These are phyloP conservation scores for Penicillium mononematosum DNA, from an alignment of 495 filamentous ascomycete species.

Conservation along the genomic window DNA sequence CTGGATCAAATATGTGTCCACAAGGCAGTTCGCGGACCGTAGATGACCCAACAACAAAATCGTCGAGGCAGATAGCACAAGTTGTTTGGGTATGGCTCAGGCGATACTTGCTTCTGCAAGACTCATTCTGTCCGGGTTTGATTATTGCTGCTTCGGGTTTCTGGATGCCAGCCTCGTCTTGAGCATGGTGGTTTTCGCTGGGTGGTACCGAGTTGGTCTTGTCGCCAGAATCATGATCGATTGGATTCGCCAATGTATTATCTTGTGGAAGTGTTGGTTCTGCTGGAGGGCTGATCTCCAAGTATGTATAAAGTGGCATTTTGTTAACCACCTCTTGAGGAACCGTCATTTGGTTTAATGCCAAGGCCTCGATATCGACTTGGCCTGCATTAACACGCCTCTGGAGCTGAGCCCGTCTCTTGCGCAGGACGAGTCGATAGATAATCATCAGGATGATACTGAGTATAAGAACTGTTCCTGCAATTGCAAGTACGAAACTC, in stretches of 20 bases:
- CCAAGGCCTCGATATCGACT: slow-evolving; percentile 75
- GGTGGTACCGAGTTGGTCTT: slow-evolving; percentile 3
- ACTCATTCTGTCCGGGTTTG: slow-evolving; percentile 1
- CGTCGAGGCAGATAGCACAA: slow-evolving; percentile 84
- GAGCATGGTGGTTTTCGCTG: slow-evolving; percentile 5
- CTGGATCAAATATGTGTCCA: slow-evolving; percentile 85
- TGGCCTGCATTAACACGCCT: slow-evolving; percentile 71
- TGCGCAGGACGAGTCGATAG: slow-evolving; percentile 73
- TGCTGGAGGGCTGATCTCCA: slow-evolving; percentile 34
- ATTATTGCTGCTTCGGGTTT: slow-evolving; percentile 23
- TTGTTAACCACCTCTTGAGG: slow-evolving; percentile 64
- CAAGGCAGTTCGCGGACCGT: slow-evolving; percentile 82
- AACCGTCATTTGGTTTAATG: slow-evolving; percentile 72
- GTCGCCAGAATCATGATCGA: slow-evolving; percentile 9
- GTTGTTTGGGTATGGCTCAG: slow-evolving; percentile 49
- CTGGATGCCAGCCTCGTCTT: slow-evolving; percentile 11
- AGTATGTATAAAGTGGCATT: slow-evolving; percentile 75
- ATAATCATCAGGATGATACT: slow-evolving; percentile 61
- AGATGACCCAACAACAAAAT: slow-evolving; percentile 65
- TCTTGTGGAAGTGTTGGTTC: slow-evolving; percentile 17
- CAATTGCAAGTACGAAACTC: slow-evolving; percentile 77
- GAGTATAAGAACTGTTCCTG: slow-evolving; percentile 69
- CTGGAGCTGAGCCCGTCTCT: slow-evolving; percentile 61
- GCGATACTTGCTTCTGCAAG: slow-evolving; percentile 16
- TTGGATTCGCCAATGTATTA: slow-evolving; percentile 9